Percentiles rank a stretch among this genome's conserved stretches.
Conservation (phyloP, 768 basidiomycete genomes). For the Sporobolomyces pararoseus region DNA sequence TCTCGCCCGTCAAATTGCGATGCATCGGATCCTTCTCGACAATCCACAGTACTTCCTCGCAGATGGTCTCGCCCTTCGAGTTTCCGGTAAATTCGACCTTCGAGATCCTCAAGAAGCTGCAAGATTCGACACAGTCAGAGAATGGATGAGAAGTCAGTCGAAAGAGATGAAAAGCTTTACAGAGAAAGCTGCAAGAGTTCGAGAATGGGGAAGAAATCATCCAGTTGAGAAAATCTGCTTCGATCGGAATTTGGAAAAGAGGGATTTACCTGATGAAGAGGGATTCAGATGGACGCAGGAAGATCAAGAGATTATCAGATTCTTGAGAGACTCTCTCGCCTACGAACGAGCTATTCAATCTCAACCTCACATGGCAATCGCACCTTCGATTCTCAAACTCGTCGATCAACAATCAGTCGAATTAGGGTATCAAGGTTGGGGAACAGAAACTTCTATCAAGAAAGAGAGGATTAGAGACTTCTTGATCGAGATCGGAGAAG, state of each 20-base stretch:
- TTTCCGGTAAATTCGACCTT: conserved; percentile 59
- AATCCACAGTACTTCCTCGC: conserved; percentile 58
- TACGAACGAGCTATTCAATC: conserved; percentile 54
- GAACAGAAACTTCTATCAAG: conserved; percentile 24
- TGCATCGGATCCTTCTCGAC: conserved; percentile 66
- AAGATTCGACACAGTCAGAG: conserved; percentile 55
- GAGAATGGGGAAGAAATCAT: conserved; percentile 12
- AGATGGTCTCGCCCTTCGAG: conserved; percentile 53
- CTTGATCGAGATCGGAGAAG: conserved; percentile 67
- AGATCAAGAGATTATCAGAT: conserved; percentile 45
- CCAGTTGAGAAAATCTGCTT: background rate
- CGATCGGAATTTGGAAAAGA: background rate
- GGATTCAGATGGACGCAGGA: conserved; percentile 44
- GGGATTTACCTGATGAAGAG: background rate
- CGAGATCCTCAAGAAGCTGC: conserved; percentile 62
- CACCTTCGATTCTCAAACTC: conserved; percentile 60
- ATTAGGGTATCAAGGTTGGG: conserved; percentile 44
- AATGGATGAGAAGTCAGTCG: conserved; percentile 55
- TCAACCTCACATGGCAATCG: conserved; percentile 61
- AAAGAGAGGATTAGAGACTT: conserved; percentile 48
- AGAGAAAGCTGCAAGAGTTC: conserved; percentile 17
- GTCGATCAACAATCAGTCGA: conserved; percentile 50
- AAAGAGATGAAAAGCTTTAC: conserved; percentile 44
- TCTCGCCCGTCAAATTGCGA: conserved; percentile 50
- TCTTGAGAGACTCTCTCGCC: conserved; percentile 46